Percentiles rank a stretch among this genome's conserved stretches.
Evolutionary conservation across 805 yeast species (phyloP).

Genomic region (Hanseniaspora hatyaiensis): DNA sequence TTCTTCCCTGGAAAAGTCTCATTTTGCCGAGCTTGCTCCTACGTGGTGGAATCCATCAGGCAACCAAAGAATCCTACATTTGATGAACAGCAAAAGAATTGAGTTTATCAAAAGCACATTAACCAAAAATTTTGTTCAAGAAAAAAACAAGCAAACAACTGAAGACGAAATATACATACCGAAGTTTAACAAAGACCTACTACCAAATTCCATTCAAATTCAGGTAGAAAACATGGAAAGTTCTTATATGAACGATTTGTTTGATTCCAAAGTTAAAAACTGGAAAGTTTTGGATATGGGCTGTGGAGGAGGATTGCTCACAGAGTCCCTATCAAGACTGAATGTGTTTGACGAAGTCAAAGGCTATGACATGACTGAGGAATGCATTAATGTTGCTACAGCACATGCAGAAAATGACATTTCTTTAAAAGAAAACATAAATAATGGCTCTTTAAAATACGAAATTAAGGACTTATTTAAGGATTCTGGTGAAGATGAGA

Average conservation of each 20-base stretch:
- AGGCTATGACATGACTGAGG: conserved; percentile 79
- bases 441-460: conserved; percentile 36
- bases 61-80: conserved; percentile 83
- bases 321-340: conserved; percentile 77
- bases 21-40: conserved; percentile 77
- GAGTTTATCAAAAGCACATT: conserved; percentile 63
- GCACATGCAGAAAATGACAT: conserved; percentile 62
- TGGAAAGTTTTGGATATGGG: conserved; percentile 73
- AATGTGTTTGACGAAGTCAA: conserved; percentile 49
- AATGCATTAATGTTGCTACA: conserved; percentile 70
- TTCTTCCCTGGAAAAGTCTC: conserved; percentile 47
- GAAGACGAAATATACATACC: conserved; percentile 49
- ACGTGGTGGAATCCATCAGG: conserved; percentile 98
- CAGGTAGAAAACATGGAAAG: conserved; percentile 46
- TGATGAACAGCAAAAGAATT: conserved; percentile 83
- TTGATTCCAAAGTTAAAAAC: conserved; percentile 25
- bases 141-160: not conserved
- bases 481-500: conserved; percentile 27
- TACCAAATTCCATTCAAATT: conserved; percentile 45
- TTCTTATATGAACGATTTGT: conserved; percentile 28
- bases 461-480: conserved; percentile 23
- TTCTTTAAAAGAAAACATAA: conserved; percentile 34
- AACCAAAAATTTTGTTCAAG: not conserved
- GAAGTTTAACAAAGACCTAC: conserved; percentile 56
- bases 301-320: conserved; percentile 94